Base-by-base conservation (phyloP, 306 rosid species). In the Cucumis hystrix region DNA sequence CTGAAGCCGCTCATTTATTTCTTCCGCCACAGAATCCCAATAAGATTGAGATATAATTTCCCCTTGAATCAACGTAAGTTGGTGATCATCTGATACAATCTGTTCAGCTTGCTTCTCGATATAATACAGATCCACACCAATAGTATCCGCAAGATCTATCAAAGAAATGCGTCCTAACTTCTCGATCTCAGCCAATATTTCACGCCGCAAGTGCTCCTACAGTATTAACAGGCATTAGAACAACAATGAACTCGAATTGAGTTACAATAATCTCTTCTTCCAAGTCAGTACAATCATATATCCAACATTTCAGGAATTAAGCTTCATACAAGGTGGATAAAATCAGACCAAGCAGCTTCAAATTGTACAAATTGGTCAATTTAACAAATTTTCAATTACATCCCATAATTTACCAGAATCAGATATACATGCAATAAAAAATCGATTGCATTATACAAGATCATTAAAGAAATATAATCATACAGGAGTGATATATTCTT, bases 401-500 rank as follows among this genome's bases (percentile, higher is more conserved):
- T 54, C 10, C 49, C 49, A 52, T 52, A 52, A 49, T 54, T 73
- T 0, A 73, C 30, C 49, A 73, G 63, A 73, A 73, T 51, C 47
- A 73, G 18, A 73, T 51, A 35, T 8, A 25, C 16, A 12, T 15
- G 76, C 21, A 25, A 23, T 45, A 25, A 71, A 33, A 49, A 33
- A 33, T 23, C 15, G 76, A 4, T 25, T 47, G 76, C 23, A 25
- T 71, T 16, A 68, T 10, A 16, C 6, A 54, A 15, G 81, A 37
- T 33, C 37, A 33, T 41, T 17, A 81, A 15, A 65, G 78, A 72
- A 81, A 80, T 39, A 77, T 73, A 78, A 60, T 72, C 8, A 65
- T 83, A 95, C 97, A 10, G 96, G 97, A 86, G 99, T 96, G 86
- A 96, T 96, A 84, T 92, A 96, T 70, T 95, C 98, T 88, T 90